Evolutionary conservation across 192 early-diverging fungal species (phyloP), one percentile per base, ranked within the genome.

Genomic region (Backusella sp.): DNA sequence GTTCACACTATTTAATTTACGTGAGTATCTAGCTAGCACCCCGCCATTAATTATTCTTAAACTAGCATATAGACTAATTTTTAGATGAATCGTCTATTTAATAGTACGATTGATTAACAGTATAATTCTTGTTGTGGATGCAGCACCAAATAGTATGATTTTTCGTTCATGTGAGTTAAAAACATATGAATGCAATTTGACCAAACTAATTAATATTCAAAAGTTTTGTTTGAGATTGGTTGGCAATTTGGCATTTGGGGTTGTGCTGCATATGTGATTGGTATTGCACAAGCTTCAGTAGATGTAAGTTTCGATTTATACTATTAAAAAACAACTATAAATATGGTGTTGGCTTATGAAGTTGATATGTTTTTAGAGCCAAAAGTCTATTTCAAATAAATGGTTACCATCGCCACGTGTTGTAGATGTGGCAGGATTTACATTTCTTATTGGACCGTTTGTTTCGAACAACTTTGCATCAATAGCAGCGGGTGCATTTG

Each of bases 241-340:
- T 79, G 78, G 78, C 73, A 75, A 59, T 70, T 35, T 68, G 78
- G 78, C 0, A 66, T 62, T 75, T 73, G 41, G 19, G 78, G 65
- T 0, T 79, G 66, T 66, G 42, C 73, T 1, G 59, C 74, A 1
- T 79, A 79, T 35, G 36, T 75, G n/a, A 37, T 79, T 28, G 77
- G 77, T 30, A 79, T 79, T 74, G 77, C 77, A 37, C 77, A 79
- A 41, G 74, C 77, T 44, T 49, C 74, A 36, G 66, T 73, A 56
- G 77, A 74, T 11, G 77, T 79, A 79, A 17, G 59, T 41, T 66
- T 49, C 14, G 41, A 42, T 44, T 44, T 15, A 42, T 42, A 12
- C 41, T 42, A 11, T 12, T 14, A 14, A 14, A 42, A 14, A 12
- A 14, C 14, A 11, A 42, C 3, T 14, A 42, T 1, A 42, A 0